Percentiles rank a stretch among this genome's conserved stretches.
phyloP scores from a whole-genome alignment of 2,329 filamentous ascomycete genomes.

The Ophidiomyces ophidiicola region DNA sequence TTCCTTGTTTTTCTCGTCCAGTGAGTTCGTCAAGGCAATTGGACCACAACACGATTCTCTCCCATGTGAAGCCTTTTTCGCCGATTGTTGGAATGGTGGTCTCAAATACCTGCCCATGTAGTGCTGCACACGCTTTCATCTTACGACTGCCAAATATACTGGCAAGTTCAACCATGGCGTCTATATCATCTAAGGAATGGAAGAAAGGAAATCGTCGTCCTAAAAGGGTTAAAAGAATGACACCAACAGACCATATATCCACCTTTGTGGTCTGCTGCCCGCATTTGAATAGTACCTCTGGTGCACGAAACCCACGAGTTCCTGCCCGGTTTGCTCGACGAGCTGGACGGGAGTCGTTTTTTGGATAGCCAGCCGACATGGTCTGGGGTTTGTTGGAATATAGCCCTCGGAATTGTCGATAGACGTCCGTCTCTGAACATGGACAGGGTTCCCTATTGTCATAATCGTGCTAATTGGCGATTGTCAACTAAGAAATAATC shows the following conservation, averaged over 20 bases:
- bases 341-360: conserved; percentile 76
- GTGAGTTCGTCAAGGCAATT: conserved; percentile 58
- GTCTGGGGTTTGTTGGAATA: conserved; percentile 47
- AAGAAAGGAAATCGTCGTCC: conserved; percentile 94
- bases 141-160: conserved; percentile 79
- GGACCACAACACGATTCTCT: conserved; percentile 93
- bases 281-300: conserved; percentile 94
- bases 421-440: conserved; percentile 7
- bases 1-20: conserved; percentile 36
- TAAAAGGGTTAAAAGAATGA: conserved; percentile 92
- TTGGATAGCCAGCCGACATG: conserved; percentile 61
- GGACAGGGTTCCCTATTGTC: conserved; percentile 6
- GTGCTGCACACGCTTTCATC: conserved; percentile 69
- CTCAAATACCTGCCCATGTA: conserved; percentile 87
- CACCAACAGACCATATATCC: conserved; percentile 92
- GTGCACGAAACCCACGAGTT: conserved; percentile 87
- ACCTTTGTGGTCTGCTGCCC: conserved; percentile 88
- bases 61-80: conserved; percentile 69
- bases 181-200: conserved; percentile 95
- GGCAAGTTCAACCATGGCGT: conserved; percentile 93
- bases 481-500: conserved; percentile 8
- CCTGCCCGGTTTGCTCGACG: conserved; percentile 87
- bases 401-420: conserved; percentile 45
- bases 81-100: conserved; percentile 86
- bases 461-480: conserved; percentile 40